Evolutionary conservation across 1,284 basidiomycete species (phyloP), one percentile per base, ranked within the genome.

Genomic region (Trichosporon asahii): DNA sequence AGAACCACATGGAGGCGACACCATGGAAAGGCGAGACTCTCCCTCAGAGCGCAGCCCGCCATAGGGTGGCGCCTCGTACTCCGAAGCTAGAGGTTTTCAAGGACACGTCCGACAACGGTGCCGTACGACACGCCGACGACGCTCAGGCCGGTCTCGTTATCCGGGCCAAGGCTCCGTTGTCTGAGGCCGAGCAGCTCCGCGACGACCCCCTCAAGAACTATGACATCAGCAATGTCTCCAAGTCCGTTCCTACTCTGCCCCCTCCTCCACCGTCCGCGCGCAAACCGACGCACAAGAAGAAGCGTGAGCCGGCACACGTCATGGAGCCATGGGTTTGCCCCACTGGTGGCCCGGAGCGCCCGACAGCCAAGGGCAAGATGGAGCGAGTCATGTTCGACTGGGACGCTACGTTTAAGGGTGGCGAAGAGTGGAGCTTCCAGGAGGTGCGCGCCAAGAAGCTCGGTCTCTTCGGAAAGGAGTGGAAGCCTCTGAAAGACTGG

Each of bases 151-250:
- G 77, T 65, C 68, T 75, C 35, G 64, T 77, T 53, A 70, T 79
- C 55, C 70, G 77, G 70, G 60, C 76, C 7, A 81, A 76, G 70
- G 57, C 74, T 44, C 77, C 79, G 0, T 77, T 77, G 0, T 78
- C 79, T 9, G 85, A 86, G 71, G 83, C 85, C 2, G 86, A 87
- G 65, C 71, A 82, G 1, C 85, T 89, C 25, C 88, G 87, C 63
- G 81, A 85, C 21, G 86, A 88, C 72, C 89, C 89, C 9, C 85
- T 89, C 74, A 87, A 87, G 75, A 87, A 88, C 75, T 77, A 75
- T 73, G 76, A 79, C 73, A 76, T 77, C 67, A 72, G 74, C 15
- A 64, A 69, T 23, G 27, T 82, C 7, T 76, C 78, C 8, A 75
- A 74, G 14, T 67, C 75, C 14, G 65, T 76, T 0, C 73, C 76